phyloP scores from a whole-genome alignment of 225 moss, liverwort and hornwort genomes.

The Asterella californica region DNA sequence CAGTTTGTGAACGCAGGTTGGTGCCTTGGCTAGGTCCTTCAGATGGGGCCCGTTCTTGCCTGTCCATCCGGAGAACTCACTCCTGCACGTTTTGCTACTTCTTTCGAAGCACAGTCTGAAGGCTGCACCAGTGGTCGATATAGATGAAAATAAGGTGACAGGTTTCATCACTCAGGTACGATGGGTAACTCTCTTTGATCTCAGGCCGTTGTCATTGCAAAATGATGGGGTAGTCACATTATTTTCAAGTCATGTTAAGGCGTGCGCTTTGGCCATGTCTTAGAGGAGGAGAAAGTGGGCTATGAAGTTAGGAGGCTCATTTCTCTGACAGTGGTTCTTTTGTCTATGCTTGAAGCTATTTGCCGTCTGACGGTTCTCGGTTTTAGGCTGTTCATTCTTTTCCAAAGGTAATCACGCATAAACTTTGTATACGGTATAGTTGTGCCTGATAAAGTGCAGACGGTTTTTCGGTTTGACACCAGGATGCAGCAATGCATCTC shows the following conservation, averaged over 20 bases:
- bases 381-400: neutral
- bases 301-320: neutral
- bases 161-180: constrained; percentile 36
- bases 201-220: neutral
- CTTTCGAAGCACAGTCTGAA: constrained; percentile 34
- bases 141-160: constrained; percentile 20
- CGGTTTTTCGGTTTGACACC: neutral
- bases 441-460: neutral
- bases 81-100: constrained; percentile 25
- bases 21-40: constrained; percentile 27
- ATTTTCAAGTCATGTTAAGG: neutral
- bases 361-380: neutral
- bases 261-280: too few relatives aligned
- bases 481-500: constrained; percentile 30
- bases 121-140: constrained; percentile 27
- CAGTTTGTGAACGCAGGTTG: constrained; percentile 18
- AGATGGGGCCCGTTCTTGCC: constrained; percentile 34
- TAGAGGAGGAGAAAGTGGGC: neutral
- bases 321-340: neutral
- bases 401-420: neutral
- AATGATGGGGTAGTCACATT: neutral
- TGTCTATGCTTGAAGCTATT: neutral
- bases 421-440: neutral
- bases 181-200: neutral
- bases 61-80: constrained; percentile 23